Base-by-base conservation (phyloP, 2,329 filamentous ascomycete genomes). In the Beauveria sp. region DNA sequence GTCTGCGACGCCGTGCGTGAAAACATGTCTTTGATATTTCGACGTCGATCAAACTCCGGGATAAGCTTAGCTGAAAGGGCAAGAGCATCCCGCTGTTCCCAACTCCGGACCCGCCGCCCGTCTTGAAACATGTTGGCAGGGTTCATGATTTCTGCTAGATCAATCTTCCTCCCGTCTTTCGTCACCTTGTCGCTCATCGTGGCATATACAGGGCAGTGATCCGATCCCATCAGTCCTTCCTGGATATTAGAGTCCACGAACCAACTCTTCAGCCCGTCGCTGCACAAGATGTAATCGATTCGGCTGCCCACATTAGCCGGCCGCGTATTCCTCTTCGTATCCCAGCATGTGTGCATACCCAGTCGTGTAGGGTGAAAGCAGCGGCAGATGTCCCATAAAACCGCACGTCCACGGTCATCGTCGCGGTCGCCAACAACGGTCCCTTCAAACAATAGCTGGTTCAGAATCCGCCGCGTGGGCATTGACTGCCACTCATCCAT, bases 331-430 rank as follows among this genome's bases (percentile, higher is more conserved):
- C 92, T 89, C 71, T 90, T 92, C 55, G 91, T 92, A 65, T 97
- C 92, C 93, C 93, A 97, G 72, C 93, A 96, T 0, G 94, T 97
- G 72, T 91, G 97, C 94, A 99, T 97, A 63, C 91, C 91, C 64
- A 80, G 79, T 44, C 94, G 83, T n/a, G 78, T 75, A 0, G 90
- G 89, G 69, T 97, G 89, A 69, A 92, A 96, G 28, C 83, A 84
- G 54, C 94, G 84, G 67, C 90, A 92, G 20, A 96, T 79, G 75
- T 99, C 94, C 82, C 88, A 90, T 46, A 97, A 76, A 1, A 92
- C 83, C 2, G 91, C 84, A 14, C 79, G 67, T 70, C 92, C 87
- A 65, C 89, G 81, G 0, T 84, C 87, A 67, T 86, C 77, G 62
- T 94, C 91, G 62, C 85, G 82, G 41, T 83, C 75, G 0, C 87